Evolutionary conservation across 257 asterid genomes (phyloP).

Genomic region (Solanum chiquidenum): DNA sequence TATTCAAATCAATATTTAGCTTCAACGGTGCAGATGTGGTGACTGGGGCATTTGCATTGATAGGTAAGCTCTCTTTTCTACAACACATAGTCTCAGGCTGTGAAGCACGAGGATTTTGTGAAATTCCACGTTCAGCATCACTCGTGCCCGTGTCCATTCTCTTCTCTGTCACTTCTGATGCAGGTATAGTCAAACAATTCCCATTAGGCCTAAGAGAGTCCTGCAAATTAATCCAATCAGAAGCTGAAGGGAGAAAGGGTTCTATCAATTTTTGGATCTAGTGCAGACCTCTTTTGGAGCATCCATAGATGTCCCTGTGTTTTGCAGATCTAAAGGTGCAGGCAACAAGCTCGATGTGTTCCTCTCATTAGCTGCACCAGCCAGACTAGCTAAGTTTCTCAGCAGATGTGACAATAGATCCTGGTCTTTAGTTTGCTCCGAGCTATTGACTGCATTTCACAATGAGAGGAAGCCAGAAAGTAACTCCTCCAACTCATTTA

Average conservation of each 20-base stretch:
- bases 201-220: conserved; percentile 3
- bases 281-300: conserved; percentile 23
- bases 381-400: conserved; percentile 31
- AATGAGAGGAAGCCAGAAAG: neutral
- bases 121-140: conserved; percentile 24
- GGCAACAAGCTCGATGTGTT: conserved; percentile 9
- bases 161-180: conserved; percentile 10
- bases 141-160: conserved; percentile 5
- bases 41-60: conserved; percentile 24
- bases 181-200: conserved; percentile 11
- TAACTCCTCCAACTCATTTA: conserved; percentile 4
- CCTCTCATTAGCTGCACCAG: conserved; percentile 20
- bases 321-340: conserved; percentile 19
- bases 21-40: conserved; percentile 24
- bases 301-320: conserved; percentile 14
- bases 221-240: conserved; percentile 22
- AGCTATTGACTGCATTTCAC: conserved; percentile 26
- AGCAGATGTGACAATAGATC: conserved; percentile 34
- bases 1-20: conserved; percentile 68
- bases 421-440: conserved; percentile 34
- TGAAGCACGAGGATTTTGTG: conserved; percentile 21
- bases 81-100: conserved; percentile 20
- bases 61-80: conserved; percentile 19
- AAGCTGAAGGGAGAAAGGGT: neutral
- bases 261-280: neutral